These are phyloP conservation scores for Nannochloropsis granulata DNA, from an alignment of 108 stramenopile species.

Conservation along the genomic window DNA sequence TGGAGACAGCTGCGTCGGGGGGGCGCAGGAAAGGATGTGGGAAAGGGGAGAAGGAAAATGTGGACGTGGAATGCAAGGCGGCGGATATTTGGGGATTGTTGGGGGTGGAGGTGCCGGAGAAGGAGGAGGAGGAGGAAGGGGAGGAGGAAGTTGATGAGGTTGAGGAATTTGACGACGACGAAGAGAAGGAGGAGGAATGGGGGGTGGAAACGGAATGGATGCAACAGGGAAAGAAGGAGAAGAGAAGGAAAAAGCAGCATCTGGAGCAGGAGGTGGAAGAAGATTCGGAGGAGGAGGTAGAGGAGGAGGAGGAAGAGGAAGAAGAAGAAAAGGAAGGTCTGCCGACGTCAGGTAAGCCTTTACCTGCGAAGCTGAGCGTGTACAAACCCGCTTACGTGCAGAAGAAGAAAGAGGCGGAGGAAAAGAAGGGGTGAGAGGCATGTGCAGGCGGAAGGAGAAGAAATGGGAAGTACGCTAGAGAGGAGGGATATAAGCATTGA, in stretches of 20 bases:
- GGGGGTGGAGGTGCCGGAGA: not conserved
- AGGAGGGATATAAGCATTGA: too few relatives aligned
- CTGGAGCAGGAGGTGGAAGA: not conserved
- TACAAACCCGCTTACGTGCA: too few relatives aligned
- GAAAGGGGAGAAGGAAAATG: not conserved
- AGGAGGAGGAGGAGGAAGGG: not conserved
- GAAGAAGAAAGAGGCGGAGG: too few relatives aligned
- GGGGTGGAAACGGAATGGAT: not conserved
- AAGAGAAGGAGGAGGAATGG: not conserved
- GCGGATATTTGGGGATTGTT: too few relatives aligned
- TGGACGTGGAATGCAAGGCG: too few relatives aligned
- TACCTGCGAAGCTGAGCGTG: too few relatives aligned
- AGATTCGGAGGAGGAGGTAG: not conserved
- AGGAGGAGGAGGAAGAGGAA: not conserved
- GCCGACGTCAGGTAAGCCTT: too few relatives aligned
- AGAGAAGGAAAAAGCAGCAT: not conserved
- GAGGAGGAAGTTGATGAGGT: not conserved
- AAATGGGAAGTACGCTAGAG: too few relatives aligned
- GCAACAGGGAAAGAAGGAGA: not conserved
- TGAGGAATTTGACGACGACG: not conserved
- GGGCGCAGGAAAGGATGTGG: not conserved
- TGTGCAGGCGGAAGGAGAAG: too few relatives aligned
- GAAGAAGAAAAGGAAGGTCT: too few relatives aligned
- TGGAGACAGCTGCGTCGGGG: not conserved
- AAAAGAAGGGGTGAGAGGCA: too few relatives aligned